Base-by-base conservation (phyloP, 352 stramenopile genomes). In the Salisapilia sapeloensis region DNA sequence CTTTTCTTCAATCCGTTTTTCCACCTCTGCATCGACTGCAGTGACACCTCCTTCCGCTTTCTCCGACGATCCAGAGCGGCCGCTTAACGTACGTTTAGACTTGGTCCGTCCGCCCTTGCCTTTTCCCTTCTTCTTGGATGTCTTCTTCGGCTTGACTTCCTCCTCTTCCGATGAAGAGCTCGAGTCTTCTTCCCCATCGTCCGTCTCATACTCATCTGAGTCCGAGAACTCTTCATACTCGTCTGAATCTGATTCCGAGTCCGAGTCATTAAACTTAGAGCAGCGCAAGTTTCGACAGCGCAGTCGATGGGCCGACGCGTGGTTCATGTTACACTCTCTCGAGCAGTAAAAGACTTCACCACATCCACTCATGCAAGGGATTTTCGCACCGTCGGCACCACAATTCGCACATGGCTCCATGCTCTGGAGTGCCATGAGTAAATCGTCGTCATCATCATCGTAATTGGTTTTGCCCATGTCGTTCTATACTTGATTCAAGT, bases 201-300 rank as follows among this genome's bases (percentile, higher is more conserved):
- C 49, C 4, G 56, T 69, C 46, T 81, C 65, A 40, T 84, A 77
- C 42, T 78, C 62, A 17, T 72, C 69, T 38, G 69, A 85, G 47
- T 77, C 60, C 33, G 56, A 60, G 33, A 52, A 66, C 24, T 62
- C 51, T 21, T 66, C 55, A 13, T 58, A 62, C 32, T 75, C 60
- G 40, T 85, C 70, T n/a, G 63, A 78, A 13, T 54, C 66, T 14
- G 70, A 86, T 24, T 86, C 70, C 12, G 69, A 87, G 33, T 87
- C 71, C 33, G 69, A 83, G 57, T 90, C 74, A 44, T 90, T 86
- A 29, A 90, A 90, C 51, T 90, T 90, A 40, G 74, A 85, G 48
- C 67, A 90, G 4, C 74, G 71, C 36, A 90, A 50, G 37, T 90
- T 90, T 15, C 70, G 62, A 47, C 74, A 90, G 7, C 67, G 70